Base-by-base conservation (phyloP, 2,329 filamentous ascomycete species). In the Pseudocercospora pini-densiflorae region DNA sequence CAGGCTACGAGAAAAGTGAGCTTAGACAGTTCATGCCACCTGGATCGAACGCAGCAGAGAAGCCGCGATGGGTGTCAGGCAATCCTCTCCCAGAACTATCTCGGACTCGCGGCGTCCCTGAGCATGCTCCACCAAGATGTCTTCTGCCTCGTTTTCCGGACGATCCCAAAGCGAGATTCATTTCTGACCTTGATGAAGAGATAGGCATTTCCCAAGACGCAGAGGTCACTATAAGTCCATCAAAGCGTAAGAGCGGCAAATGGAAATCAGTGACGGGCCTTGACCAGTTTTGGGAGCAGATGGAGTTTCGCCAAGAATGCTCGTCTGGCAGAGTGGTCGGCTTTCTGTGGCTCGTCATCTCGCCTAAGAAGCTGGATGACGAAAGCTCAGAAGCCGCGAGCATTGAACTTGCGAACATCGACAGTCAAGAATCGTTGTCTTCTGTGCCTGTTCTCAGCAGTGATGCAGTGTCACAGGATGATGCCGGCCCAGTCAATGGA, bases 251-350 rank as follows among this genome's bases (percentile, higher is more conserved):
- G 70, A 84, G 82, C 27, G 91, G 91, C 0, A 85, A 87, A 64
- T 99, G 95, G 95, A 91, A 89, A 76, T 93, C 91, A 66, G 89
- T 97, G 24, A 90, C 86, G 76, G 91, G 89, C 0, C 81, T 99
- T 47, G 92, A 94, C n/a, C 89, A 94, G 72, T 99, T 99, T 75
- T 99, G 95, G 95, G 95, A 99, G 68, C 91, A 97, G 86, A 98
- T 99, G 94, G 90, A 94, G 0, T 98, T 92, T 76, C 86, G 95
- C 64, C 95, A 98, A 77, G 95, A 99, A 76, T 99, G 95, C 76
- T 97, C 94, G 0, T 92, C 93, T 36, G 96, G 95, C 0, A 86
- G 94, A 19, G 85, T 97, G 75, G 96, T 97, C 0, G 96, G 96
- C 0, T 99, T 99, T 72, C 85, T 98, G 27, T 99, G 96, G 94